Base-by-base conservation (phyloP, 1,284 basidiomycete genomes). In the Pterula multifida region DNA sequence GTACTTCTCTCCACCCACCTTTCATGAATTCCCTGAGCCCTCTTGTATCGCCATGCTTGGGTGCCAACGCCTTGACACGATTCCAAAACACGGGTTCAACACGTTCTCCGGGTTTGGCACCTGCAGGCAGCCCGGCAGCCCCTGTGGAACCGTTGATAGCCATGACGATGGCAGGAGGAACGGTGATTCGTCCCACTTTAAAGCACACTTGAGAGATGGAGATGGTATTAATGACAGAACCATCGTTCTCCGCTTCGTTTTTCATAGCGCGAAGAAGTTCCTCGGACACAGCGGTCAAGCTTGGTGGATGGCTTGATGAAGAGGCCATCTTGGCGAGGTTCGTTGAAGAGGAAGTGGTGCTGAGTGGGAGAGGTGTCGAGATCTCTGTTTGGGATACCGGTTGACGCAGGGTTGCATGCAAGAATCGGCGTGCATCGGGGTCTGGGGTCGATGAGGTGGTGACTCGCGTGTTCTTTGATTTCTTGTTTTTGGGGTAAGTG, bases 121-220 rank as follows among this genome's bases (percentile, higher is more conserved):
- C 28, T 15, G 28, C 6, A 15, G 28, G 28, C 6, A 32, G 28
- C 6, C 28, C 6, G 39, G 39, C 13, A 22, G 21, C 9, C n/a
- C 39, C 39, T 9, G 39, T 49, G 49, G 70, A 63, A 15, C 71
- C 70, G 49, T 69, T 66, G 26, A 57, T 45, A 3, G 66, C 68
- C 47, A 69, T 50, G 2, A 65, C 65, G 56, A 75, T 54, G 24
- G 63, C 63, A 17, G 79, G 78, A 13, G 78, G 78, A 46, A 81
- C 65, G 17, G 78, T 81, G 55, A 79, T 68, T n/a, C 78, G 66
- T 3, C 76, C 77, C 51, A 70, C 64, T 62, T 81, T 80, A 71
- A 73, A 76, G 59, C 73, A 75, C 52, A 74, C 62, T 55, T 74
- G 70, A 51, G 71, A 72, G 49, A 80, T 66, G 45, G 67, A 65